These are phyloP conservation scores for Rhizodiscina lignyota DNA, from an alignment of 495 filamentous ascomycete genomes.

Conservation along the genomic window DNA sequence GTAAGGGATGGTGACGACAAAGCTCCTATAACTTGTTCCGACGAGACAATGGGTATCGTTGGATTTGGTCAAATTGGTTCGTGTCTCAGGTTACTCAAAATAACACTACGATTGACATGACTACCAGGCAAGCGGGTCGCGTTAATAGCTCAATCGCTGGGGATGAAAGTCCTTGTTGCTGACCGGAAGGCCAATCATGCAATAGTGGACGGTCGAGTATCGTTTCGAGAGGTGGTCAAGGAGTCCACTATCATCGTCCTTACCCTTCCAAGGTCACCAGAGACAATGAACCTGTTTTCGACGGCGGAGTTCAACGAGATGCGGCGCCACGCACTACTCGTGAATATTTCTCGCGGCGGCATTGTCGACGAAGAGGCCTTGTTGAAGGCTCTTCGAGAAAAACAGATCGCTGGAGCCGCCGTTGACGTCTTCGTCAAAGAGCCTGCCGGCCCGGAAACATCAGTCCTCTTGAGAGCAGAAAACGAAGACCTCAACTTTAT, in stretches of 20 bases:
- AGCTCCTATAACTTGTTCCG: too few species aligned
- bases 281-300: constrained; percentile 30
- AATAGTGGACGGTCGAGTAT: constrained; percentile 18
- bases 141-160: too few species aligned
- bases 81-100: too few species aligned
- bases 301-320: constrained; percentile 31
- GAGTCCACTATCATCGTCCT: constrained; percentile 32
- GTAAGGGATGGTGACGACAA: too few species aligned
- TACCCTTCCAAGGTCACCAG: constrained; percentile 25
- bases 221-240: constrained; percentile 30
- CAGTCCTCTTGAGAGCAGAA: constrained; percentile 11
- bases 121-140: too few species aligned
- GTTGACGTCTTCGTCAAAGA: constrained; percentile 38
- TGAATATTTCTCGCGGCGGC: constrained; percentile 41
- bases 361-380: constrained; percentile 38
- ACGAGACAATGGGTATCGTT: too few species aligned
- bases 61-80: too few species aligned
- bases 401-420: constrained; percentile 32
- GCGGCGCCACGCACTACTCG: constrained; percentile 27
- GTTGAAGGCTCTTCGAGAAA: constrained; percentile 27
- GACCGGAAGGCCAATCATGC: constrained; percentile 25
- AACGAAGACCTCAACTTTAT: constrained; percentile 14
- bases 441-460: constrained; percentile 25
- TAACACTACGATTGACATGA: too few species aligned
- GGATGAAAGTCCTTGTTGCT: constrained; percentile 35